phyloP scores from a whole-genome alignment of 441 rosid species.

The Pelargonium australe region DNA sequence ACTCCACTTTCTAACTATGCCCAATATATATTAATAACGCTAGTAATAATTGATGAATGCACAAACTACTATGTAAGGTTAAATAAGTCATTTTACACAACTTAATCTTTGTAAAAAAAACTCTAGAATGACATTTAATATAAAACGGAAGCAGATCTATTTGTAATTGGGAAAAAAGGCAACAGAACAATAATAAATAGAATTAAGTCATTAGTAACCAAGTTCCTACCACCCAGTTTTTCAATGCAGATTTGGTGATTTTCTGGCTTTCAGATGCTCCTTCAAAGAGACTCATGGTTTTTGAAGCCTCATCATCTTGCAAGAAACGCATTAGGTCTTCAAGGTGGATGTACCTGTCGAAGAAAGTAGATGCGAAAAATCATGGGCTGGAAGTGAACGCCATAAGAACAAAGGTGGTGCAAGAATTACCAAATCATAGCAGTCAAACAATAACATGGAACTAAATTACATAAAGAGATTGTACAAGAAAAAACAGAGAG shows the following conservation, averaged over 20 bases:
- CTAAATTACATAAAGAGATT: neutral
- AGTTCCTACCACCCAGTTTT: constrained; percentile 1
- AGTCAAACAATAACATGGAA: neutral
- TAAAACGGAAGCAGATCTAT: too few species aligned
- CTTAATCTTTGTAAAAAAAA: too few species aligned
- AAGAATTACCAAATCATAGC: neutral
- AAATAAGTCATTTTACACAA: too few species aligned
- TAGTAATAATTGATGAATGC: too few species aligned
- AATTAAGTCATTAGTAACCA: too few species aligned
- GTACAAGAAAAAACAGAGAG: neutral
- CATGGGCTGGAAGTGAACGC: constrained; percentile 21
- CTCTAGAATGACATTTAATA: too few species aligned
- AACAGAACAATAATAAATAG: too few species aligned
- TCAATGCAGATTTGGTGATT: neutral
- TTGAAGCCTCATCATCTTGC: constrained; percentile 2
- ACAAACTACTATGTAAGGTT: too few species aligned
- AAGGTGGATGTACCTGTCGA: neutral
- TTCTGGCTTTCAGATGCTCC: constrained; percentile 4
- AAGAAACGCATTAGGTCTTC: neutral
- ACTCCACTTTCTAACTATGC: too few species aligned
- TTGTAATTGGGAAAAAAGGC: too few species aligned
- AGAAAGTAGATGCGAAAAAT: constrained; percentile 43
- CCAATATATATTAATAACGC: too few species aligned
- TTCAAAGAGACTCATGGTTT: constrained; percentile 2
- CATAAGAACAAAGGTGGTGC: neutral